Evolutionary conservation across 257 asterid genomes (phyloP), one percentile per base, ranked within the genome.

Genomic region (Galeopsis tetrahit): DNA sequence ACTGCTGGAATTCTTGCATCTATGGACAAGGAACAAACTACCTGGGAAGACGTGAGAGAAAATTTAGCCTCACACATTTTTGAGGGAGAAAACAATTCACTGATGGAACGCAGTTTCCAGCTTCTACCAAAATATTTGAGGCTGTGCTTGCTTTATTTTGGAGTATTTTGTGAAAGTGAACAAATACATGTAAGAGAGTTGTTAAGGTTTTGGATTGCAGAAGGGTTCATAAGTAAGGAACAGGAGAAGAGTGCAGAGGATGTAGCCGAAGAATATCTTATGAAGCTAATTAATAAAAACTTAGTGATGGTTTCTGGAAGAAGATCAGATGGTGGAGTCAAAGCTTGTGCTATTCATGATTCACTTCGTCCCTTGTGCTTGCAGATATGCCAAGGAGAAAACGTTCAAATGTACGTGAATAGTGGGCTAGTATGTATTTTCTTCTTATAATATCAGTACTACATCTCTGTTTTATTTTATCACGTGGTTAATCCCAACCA

Each of bases 1-100:
- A 13, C 51, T 46, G 70, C 70, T 43, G 70, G 70, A 65, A 44
- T 65, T 65, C 70, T 65, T 65, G 51, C 70, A 44, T 28, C 58
- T 28, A 65, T 44, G 13, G 70, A 65, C 31, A 31, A 32, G 70
- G 11, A 44, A 3, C 3, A 6, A 43, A 43, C 6, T 32, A 32
- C 31, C 3, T 65, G 70, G 70, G 21, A 65, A 44, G 4, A 44
- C 6, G 70, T 32, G 43, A 58, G 21, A 10, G 2, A 10, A 11
- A 14, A 43, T 44, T 6, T 65, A 44, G 42, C 57, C 6, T 65
- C 58, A 0, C 8, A 65, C 10, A 44, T 28, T 11, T 65, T 43
- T 28, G 11, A 44, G 31, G 32, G 11, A 28, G 70, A 5, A 65
- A 51, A 43, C 6, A 10, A 46, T 65, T 42, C 58, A 44, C n/a